Evolutionary conservation across 139 green algal genomes (phyloP).

Genomic region (Raphidocelis subcapitata): DNA sequence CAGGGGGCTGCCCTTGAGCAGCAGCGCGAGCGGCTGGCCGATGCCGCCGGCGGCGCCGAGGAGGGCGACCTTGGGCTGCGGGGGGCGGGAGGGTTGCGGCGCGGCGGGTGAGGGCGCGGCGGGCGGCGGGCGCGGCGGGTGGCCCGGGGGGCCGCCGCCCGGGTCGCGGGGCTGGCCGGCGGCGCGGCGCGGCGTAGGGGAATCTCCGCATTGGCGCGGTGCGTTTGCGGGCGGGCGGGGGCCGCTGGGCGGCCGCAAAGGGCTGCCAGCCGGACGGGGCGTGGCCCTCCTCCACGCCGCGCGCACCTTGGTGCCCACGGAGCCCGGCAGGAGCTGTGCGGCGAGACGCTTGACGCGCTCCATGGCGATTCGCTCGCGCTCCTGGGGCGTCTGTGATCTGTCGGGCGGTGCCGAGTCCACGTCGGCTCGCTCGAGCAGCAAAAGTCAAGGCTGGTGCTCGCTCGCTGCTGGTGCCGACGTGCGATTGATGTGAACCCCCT

Average conservation of each 20-base stretch:
- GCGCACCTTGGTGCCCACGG: conserved; percentile 6
- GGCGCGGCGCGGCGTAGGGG: no score
- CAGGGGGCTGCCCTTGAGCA: conserved; percentile 83
- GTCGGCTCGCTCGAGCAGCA: no score
- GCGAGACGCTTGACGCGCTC: conserved; percentile 26
- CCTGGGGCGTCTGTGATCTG: no score
- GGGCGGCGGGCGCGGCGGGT: not conserved
- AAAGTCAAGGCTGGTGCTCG: no score
- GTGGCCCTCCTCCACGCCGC: not conserved
- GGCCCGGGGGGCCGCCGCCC: not conserved
- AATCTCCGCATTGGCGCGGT: no score
- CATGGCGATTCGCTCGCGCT: not conserved
- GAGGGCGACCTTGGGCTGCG: conserved; percentile 87
- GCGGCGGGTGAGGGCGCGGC: not conserved
- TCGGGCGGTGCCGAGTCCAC: no score
- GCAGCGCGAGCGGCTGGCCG: conserved; percentile 91
- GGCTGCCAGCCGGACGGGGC: not conserved
- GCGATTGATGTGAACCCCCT: no score
- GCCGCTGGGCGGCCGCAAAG: not conserved
- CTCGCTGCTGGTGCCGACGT: no score
- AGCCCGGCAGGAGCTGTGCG: conserved; percentile 18
- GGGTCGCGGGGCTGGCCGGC: not conserved
- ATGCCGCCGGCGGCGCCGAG: conserved; percentile 96
- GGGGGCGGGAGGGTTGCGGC: not conserved
- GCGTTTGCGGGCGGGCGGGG: no score